phyloP scores from a whole-genome alignment of 148 eudicot species.

The Polygonum aviculare region DNA sequence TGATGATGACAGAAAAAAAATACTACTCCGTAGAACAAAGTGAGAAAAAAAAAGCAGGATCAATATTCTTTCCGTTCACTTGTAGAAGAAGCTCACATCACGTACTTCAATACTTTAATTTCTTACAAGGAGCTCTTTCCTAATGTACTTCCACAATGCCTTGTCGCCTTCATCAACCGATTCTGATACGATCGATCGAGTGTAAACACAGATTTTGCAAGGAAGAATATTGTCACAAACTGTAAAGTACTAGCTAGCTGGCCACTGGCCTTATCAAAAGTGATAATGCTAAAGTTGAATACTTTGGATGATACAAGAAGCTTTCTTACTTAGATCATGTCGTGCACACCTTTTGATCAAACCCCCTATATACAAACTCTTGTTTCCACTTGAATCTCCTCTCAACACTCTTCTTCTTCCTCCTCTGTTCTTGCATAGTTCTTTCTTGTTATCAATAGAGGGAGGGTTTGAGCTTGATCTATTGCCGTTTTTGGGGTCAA shows the following conservation, averaged over 20 bases:
- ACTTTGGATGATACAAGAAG: background rate
- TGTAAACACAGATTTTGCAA: background rate
- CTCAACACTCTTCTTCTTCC: background rate
- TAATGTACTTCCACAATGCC: background rate
- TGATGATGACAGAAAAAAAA: too few species aligned
- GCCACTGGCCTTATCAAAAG: background rate
- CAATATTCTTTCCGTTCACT: conserved; percentile 4
- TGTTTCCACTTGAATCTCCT: background rate
- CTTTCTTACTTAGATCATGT: background rate
- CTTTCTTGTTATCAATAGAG: background rate
- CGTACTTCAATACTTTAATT: background rate
- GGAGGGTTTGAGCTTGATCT: background rate
- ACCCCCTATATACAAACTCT: background rate
- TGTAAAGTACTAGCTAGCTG: background rate
- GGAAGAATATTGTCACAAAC: background rate
- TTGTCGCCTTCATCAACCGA: background rate
- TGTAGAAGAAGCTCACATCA: background rate
- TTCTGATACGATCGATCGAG: background rate
- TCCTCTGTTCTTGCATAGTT: background rate
- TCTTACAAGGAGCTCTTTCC: too few species aligned
- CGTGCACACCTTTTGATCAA: background rate
- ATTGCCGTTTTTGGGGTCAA: background rate
- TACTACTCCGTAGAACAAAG: too few species aligned
- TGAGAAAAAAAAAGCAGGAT: background rate
- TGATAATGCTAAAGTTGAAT: background rate